Evolutionary conservation across 129 eudicot species (phyloP).

Genomic region (Helianthus tuberosus): DNA sequence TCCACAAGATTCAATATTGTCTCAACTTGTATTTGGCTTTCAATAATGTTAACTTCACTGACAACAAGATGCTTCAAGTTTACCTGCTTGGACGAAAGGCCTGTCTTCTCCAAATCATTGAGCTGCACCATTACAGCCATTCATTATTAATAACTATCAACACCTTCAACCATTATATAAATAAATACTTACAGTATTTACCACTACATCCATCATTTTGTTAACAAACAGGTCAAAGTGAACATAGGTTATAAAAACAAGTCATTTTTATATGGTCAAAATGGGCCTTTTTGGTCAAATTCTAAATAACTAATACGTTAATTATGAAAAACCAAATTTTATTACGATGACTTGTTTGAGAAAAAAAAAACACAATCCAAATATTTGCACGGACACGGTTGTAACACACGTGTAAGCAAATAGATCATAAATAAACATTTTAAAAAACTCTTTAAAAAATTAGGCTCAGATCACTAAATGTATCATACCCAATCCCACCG

Average conservation of each 20-base stretch:
- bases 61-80: not conserved
- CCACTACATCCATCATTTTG: not conserved
- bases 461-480: too few species aligned
- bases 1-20: conserved; percentile 27
- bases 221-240: not conserved
- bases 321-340: not conserved
- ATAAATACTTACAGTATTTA: not conserved
- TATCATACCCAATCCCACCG: too few species aligned
- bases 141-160: not conserved
- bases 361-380: not conserved
- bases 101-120: conserved; percentile 85
- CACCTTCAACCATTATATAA: not conserved
- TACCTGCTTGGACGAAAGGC: conserved; percentile 91
- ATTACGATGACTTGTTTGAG: not conserved
- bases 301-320: not conserved
- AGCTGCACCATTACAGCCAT: conserved; percentile 50
- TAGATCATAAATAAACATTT: too few species aligned
- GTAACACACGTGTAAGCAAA: too few species aligned
- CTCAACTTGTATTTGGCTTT: not conserved
- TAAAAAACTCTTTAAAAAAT: too few species aligned
- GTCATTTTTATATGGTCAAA: too few species aligned
- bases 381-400: too few species aligned
- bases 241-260: too few species aligned
- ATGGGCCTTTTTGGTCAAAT: too few species aligned
- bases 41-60: too few species aligned